Evolutionary conservation across 2,329 filamentous ascomycete species (phyloP).

Genomic region (Davidsoniella neocaledoniae): DNA sequence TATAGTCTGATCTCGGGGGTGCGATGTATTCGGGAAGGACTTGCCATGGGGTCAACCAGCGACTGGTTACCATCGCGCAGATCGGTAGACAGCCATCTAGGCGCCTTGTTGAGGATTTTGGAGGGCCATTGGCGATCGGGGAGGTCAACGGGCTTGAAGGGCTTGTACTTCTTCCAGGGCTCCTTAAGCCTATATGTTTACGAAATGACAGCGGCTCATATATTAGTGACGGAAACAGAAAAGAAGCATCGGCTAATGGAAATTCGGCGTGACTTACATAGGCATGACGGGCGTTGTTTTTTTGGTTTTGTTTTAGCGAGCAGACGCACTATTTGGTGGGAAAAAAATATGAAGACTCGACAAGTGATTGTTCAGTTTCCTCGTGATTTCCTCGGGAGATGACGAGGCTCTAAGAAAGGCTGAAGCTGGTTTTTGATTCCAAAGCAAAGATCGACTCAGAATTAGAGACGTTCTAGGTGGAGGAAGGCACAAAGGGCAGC

Average conservation of each 20-base stretch:
- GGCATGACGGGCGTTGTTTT: conserved; percentile 7
- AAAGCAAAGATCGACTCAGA: too few relatives aligned
- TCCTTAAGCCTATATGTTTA: conserved; percentile 45
- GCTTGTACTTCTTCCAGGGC: conserved; percentile 60
- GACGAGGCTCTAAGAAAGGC: background rate
- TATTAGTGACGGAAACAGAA: background rate
- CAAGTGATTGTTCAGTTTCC: background rate
- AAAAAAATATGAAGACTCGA: background rate
- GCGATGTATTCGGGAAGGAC: conserved; percentile 16
- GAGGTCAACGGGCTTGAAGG: conserved; percentile 41
- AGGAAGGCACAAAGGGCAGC: background rate
- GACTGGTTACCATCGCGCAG: conserved; percentile 89
- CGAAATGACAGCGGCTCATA: background rate
- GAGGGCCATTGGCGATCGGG: conserved; percentile 68
- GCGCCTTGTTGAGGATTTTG: conserved; percentile 67
- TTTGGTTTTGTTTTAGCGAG: background rate
- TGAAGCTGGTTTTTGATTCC: background rate
- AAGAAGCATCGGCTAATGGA: background rate
- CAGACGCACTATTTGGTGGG: background rate
- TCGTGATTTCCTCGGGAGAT: background rate
- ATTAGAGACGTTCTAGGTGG: background rate
- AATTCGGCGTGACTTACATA: conserved; percentile 7
- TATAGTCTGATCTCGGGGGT: background rate
- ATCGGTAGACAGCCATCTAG: conserved; percentile 80
- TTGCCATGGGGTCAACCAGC: conserved; percentile 79